Conservation (phyloP, 1,139 yeast genomes). For the Blastobotrys buckinghamii region DNA sequence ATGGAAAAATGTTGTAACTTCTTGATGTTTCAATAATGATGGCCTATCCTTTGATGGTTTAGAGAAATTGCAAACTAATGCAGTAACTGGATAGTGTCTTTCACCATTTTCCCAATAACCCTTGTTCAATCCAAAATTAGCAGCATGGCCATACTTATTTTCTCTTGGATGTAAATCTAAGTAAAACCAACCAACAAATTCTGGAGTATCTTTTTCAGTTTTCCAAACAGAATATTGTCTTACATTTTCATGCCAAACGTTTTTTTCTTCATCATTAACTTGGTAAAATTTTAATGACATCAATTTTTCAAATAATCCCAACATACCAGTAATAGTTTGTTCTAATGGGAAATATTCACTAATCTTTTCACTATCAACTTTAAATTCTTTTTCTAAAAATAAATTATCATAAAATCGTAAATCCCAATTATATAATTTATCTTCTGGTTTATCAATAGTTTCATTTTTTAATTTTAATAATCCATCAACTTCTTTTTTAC, state of each 20-base stretch:
- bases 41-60: constrained; percentile 69
- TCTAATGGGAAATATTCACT: constrained; percentile 76
- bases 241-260: constrained; percentile 74
- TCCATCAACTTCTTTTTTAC: constrained; percentile 45
- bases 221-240: constrained; percentile 71
- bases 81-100: constrained; percentile 64
- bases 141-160: constrained; percentile 85
- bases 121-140: constrained; percentile 66
- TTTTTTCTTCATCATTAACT: constrained; percentile 33
- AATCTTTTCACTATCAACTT: constrained; percentile 65
- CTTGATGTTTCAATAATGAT: constrained; percentile 68
- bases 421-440: constrained; percentile 66
- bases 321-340: constrained; percentile 60
- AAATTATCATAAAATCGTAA: constrained; percentile 57
- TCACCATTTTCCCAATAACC: constrained; percentile 47
- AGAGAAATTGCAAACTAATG: constrained; percentile 79
- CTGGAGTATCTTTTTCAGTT: constrained; percentile 44
- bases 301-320: constrained; percentile 59
- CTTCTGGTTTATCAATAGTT: constrained; percentile 40
- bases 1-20: constrained; percentile 81
- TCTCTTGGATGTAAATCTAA: constrained; percentile 81
- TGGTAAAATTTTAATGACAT: constrained; percentile 63
- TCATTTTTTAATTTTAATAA: constrained; percentile 49
- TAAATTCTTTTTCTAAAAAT: constrained; percentile 58
- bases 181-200: constrained; percentile 71